These are phyloP conservation scores for Schizosaccharomyces pombe DNA, from an alignment of 805 yeast species.

Conservation along the genomic window DNA sequence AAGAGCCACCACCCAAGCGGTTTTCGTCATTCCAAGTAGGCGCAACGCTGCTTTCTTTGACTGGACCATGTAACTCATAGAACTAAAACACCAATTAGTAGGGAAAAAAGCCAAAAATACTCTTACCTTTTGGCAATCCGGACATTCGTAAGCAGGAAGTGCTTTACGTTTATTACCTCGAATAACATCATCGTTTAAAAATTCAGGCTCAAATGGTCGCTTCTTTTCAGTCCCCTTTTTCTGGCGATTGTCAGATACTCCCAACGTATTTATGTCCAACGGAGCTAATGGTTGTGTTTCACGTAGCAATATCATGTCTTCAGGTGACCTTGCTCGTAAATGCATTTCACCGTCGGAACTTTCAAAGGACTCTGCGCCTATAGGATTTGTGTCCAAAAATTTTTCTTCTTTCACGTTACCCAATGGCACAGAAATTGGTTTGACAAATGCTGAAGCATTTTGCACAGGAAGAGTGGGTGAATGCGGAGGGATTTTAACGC, in stretches of 20 bases:
- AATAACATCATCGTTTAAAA: background rate
- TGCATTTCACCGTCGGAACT: background rate
- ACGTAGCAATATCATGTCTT: background rate
- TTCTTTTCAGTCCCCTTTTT: background rate
- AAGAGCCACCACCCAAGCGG: background rate
- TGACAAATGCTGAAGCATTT: background rate
- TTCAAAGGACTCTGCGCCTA: background rate
- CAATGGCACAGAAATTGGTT: background rate
- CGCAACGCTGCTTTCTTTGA: background rate
- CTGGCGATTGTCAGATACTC: background rate
- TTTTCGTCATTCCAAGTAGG: conserved; percentile 1
- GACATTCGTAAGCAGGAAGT: background rate
- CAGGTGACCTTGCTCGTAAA: background rate
- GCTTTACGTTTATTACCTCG: background rate
- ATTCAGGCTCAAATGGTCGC: background rate
- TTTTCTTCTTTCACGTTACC: background rate
- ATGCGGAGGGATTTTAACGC: background rate
- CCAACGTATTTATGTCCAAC: background rate
- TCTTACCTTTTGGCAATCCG: background rate
- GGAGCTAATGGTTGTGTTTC: conserved; percentile 1
- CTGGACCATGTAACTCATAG: background rate
- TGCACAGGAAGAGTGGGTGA: background rate
- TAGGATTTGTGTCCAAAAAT: background rate
- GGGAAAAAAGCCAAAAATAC: background rate
- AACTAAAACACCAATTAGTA: background rate